Base-by-base conservation (phyloP, 768 basidiomycete genomes). In the Calvatia gigantea region DNA sequence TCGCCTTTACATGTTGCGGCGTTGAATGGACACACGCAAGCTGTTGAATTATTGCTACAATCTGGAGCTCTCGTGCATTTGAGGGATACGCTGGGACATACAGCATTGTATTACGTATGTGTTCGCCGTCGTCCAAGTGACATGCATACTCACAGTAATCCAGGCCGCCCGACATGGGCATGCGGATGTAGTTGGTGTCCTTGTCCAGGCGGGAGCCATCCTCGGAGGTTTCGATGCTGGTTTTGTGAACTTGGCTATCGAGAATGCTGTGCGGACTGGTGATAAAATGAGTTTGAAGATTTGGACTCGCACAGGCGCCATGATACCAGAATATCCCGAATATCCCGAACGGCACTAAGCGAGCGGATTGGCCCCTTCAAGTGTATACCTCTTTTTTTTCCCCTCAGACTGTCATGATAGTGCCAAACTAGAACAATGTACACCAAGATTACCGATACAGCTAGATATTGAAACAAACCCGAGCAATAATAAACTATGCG, bases 11-110 rank as follows among this genome's bases (percentile, higher is more conserved):
- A 95, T 59, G 81, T 85, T 14, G 91, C 92, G 1, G 83, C 89
- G 27, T 66, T 94, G 31, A 84, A 86, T 51, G 89, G 91, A 1
- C 78, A 80, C 58, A 57, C 62, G 6, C 70, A 68, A 21, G 72
- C 73, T 42, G 76, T 76, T 7, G 65, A 71, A 33, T 63, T 80
- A 29, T 70, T 94, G 33, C 76, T 94, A 17, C 75, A 81, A 57
- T 82, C 83, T 0, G 92, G 92, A 4, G 90, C 91, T 1, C 73
- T 91, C 12, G 92, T 94, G 19, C 92, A 95, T 67, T 73, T 89
- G 7, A 78, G 93, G 53, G 93, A 95, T 66, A 65, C 70, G 1
- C 75, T 94, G 42, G 93, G 90, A 2, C 91, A 94, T 63, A 93
- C 92, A 12, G 80, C 90, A 2, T 73, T 94, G 14, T 94, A 93